Evolutionary conservation across 179 eudicot genomes (phyloP), one percentile per base, ranked within the genome.

Genomic region (Vitellaria paradoxa): DNA sequence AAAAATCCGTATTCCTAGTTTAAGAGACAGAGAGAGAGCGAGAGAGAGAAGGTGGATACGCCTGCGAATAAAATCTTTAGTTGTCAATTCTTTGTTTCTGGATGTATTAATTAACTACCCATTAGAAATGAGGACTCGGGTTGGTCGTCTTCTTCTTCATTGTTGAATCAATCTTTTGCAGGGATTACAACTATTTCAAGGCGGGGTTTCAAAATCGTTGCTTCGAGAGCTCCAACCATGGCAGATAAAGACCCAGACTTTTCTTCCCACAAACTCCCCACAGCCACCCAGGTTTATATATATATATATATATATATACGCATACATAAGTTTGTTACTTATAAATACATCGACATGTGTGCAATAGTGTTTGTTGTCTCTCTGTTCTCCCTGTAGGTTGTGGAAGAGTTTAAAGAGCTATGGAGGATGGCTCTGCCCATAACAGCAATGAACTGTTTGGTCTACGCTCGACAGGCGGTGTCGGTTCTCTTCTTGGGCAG

Each of bases 371-470:
- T 17, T 57, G 21, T 23, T 40, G 62, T 14, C 74, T 15, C 2
- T 57, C 1, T 57, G 21, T 23, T 40, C 62, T 14, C 74, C 7
- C 2, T 4, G 2, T 45, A 90, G 93, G 84, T 92, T 11, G 37
- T 84, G 40, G 91, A 90, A 60, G 98, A 93, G 76, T 40, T 93
- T 15, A 92, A 92, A 70, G 95, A 89, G 64, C 84, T 93, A 72
- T 90, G 92, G 93, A 73, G 86, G 2, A 92, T 93, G 95, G 93
- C 90, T 1, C 56, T 93, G 9, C 95, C 98, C 17, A 92, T 90
- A 77, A 92, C 97, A 63, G 92, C 90, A 49, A 90, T 90, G 95
- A 92, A 92, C 91, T 83, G 79, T 40, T 70, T 92, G 61, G 95
- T 92, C 1, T 93, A 84, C 83, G 79, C 87, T 9, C 72, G 96